Evolutionary conservation across 495 filamentous ascomycete species (phyloP).

Genomic region (Neurospora tetrasperma): DNA sequence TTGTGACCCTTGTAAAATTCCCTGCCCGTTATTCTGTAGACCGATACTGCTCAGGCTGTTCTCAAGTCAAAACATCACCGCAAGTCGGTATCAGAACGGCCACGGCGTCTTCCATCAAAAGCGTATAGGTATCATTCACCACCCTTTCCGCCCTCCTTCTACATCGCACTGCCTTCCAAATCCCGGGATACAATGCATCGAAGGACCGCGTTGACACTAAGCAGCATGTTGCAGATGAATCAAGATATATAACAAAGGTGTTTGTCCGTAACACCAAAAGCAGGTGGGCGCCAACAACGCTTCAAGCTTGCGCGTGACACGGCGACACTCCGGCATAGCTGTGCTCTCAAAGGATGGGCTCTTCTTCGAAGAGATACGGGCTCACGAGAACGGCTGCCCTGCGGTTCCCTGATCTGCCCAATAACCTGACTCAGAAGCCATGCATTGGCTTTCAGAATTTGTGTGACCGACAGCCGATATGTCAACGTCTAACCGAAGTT

Average conservation of each 20-base stretch:
- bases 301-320: neutral
- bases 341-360: neutral
- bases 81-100: neutral
- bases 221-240: neutral
- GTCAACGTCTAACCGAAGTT: neutral
- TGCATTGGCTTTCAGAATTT: neutral
- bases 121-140: neutral
- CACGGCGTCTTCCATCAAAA: neutral
- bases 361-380: neutral
- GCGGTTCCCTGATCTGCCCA: neutral
- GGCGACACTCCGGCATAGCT: neutral
- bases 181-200: neutral
- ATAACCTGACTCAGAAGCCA: neutral
- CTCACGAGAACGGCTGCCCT: neutral
- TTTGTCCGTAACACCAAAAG: neutral
- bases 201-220: neutral
- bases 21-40: neutral
- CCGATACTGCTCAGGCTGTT: neutral
- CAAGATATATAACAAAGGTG: neutral
- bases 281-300: neutral
- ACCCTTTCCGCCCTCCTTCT: neutral
- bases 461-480: neutral
- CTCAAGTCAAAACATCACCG: neutral
- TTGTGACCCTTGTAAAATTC: constrained; percentile 24
- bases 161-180: neutral